Evolutionary conservation across 73 alveolate genomes (phyloP), one percentile per base, ranked within the genome.

Genomic region (Durusdinium trenchii): DNA sequence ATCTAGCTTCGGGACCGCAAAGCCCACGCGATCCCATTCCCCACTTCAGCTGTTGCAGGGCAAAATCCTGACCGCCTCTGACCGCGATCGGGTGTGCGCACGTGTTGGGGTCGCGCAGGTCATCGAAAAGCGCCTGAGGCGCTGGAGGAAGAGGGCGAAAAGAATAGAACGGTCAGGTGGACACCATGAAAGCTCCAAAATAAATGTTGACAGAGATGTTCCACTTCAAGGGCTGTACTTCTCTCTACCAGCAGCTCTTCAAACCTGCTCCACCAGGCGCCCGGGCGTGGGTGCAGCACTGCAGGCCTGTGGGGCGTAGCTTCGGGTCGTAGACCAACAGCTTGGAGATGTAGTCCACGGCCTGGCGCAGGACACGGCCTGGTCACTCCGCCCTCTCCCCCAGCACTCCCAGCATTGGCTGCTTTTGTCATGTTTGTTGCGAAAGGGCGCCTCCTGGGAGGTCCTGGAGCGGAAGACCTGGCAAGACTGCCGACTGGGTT

Each of bases 91-190:
- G 99, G 79, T 95, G 94, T 50, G 84, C n/a, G 89, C 61, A 5
- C 79, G 99, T 95, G 95, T 99, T 87, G 61, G 99, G 99, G 86
- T 99, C 99, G 83, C 99, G 98, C 50, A 99, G 98, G 90, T 99
- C 99, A 93, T 99, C 99, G 82, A 99, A 99, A 71, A 85, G 96
- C 42, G 99, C 98, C 96, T 89, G 42, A 71, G 50, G 1, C 10
- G 0, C 69, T 12, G 14, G 43, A 16, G 46, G 82, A 12, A 23
- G 69, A 0, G 18, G 1, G 47, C 4, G 43, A 69, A n/a, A 3
- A 23, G 12, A 42, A 69, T 35, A 26, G 23, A 69, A n/a, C 45
- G 20, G 45, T 48, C 98, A 57, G 96, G 99, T 52, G 40, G 42
- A 23, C 99, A 93, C 61, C 99, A 61, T 62, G 97, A 86, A 48